Base-by-base conservation (phyloP, 176 grass and related monocot genomes). In the Carex cristatella region DNA sequence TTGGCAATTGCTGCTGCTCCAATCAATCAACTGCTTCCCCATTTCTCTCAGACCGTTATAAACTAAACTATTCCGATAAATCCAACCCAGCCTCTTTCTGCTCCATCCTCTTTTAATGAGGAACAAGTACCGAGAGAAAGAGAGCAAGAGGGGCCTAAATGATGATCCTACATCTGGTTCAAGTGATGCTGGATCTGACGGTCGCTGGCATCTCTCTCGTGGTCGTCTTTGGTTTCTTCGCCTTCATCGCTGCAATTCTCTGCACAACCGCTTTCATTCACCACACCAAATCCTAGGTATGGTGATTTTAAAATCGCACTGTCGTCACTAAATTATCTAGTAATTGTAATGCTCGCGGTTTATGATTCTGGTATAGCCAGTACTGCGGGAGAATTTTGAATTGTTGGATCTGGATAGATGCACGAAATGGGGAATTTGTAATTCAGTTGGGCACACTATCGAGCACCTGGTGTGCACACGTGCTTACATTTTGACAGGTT, bases 191-290 rank as follows among this genome's bases (percentile, higher is more conserved):
- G 85, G 93, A 99, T 90, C 90, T 96, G 81, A 87, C 90, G 14
- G 90, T 92, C 18, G 97, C 97, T 2, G 91, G 88, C 61, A 61
- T 96, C 76, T 99, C 97, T 28, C 87, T 99, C 23, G 84, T 90
- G 85, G 31, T 94, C 64, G 90, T 88, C 28, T 86, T 95, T 28
- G 86, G 59, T 32, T 79, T 95, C 88, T 99, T 95, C 87, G 73
- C 91, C 81, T 79, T 99, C 80, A 65, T 94, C 88, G 77, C 93
- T 81, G 53, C 83, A 37, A 85, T 96, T 63, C 93, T 99, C 79
- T 99, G 91, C 90, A 84, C 87, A 70, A 87, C 86, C 63, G 86
- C 93, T 53, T 99, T 99, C 84, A 70, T 99, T 86, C 86, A 95
- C 65, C 86, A 98, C 38, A 87, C 91, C 70, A 95, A 88, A 85